Evolutionary conservation across 768 basidiomycete genomes (phyloP).

Genomic region (Termitomyces bulborhizus): DNA sequence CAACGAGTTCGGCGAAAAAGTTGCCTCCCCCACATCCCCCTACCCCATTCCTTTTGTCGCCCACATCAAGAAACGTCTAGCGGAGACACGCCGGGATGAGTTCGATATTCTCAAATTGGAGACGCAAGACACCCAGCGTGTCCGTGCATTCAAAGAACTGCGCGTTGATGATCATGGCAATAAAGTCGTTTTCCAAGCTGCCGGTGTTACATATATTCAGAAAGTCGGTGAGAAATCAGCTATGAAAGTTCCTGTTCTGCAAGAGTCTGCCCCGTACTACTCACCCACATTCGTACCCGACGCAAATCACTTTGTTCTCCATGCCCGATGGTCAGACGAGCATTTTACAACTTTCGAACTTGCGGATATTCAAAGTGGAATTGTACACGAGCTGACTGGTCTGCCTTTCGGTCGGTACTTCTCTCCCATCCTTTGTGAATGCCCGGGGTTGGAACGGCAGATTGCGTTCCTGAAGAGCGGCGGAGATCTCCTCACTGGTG

Average conservation of each 20-base stretch:
- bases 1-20: slow-evolving; percentile 49
- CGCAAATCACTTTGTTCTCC: slow-evolving; percentile 45
- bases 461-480: slow-evolving; percentile 62
- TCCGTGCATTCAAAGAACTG: slow-evolving; percentile 59
- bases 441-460: slow-evolving; percentile 31
- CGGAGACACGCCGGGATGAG: slow-evolving; percentile 49
- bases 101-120: slow-evolving; percentile 48
- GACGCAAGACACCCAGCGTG: slow-evolving; percentile 45
- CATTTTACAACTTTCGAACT: slow-evolving; percentile 62
- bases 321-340: slow-evolving; percentile 63
- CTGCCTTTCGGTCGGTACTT: slow-evolving; percentile 63
- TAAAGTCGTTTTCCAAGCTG: slow-evolving; percentile 60
- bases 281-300: slow-evolving; percentile 62
- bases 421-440: slow-evolving; percentile 49
- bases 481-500: slow-evolving; percentile 54
- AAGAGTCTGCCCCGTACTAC: slow-evolving; percentile 49
- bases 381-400: slow-evolving; percentile 44
- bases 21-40: slow-evolving; percentile 33
- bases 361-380: slow-evolving; percentile 40
- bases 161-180: slow-evolving; percentile 48
- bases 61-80: slow-evolving; percentile 56
- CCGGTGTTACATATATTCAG: slow-evolving; percentile 52
- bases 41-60: slow-evolving; percentile 53
- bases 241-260: slow-evolving; percentile 40
- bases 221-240: slow-evolving; percentile 26